Percentiles rank a stretch among this genome's conserved stretches.
These are phyloP conservation scores for Oropetium thomaeum DNA, from an alignment of 176 grass and related monocot genomes.

Conservation along the genomic window DNA sequence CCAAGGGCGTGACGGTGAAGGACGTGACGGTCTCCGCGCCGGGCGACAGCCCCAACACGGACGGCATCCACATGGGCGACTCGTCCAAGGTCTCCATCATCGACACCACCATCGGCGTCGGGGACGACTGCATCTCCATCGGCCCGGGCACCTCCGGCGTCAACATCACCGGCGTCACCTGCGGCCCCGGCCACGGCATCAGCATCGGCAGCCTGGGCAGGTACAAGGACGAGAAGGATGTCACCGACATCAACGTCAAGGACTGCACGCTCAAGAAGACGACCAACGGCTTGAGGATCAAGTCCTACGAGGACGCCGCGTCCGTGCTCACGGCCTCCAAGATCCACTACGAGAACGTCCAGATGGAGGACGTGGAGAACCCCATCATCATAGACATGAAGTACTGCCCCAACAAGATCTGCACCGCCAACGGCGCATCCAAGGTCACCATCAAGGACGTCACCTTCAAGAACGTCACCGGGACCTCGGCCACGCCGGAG, in stretches of 20 bases:
- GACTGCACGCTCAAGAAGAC: conserved; percentile 48
- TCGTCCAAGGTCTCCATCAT: conserved; percentile 42
- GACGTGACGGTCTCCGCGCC: conserved; percentile 45
- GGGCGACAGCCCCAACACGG: conserved; percentile 50
- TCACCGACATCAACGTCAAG: conserved; percentile 43
- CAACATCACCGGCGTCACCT: conserved; percentile 47
- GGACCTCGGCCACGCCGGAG: conserved; percentile 41
- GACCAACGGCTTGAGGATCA: conserved; percentile 59
- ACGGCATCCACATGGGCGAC: conserved; percentile 62
- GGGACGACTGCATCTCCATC: too few species aligned
- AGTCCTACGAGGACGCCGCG: conserved; percentile 46
- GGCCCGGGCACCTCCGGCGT: conserved; percentile 38
- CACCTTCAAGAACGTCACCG: conserved; percentile 53
- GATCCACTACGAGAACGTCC: conserved; percentile 51
- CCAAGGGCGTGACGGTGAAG: conserved; percentile 33
- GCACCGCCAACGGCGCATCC: conserved; percentile 28
- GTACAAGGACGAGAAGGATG: conserved; percentile 67
- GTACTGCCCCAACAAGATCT: conserved; percentile 64
- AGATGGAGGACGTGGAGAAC: conserved; percentile 49
- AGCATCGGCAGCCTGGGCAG: too few species aligned
- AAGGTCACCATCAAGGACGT: conserved; percentile 55
- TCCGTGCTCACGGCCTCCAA: conserved; percentile 18
- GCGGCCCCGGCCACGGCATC: conserved; percentile 69
- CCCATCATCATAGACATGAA: conserved; percentile 74
- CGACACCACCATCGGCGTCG: conserved; percentile 41